Evolutionary conservation across 176 grass and related monocot species (phyloP).

Genomic region (Ampelocalamus luodianensis): DNA sequence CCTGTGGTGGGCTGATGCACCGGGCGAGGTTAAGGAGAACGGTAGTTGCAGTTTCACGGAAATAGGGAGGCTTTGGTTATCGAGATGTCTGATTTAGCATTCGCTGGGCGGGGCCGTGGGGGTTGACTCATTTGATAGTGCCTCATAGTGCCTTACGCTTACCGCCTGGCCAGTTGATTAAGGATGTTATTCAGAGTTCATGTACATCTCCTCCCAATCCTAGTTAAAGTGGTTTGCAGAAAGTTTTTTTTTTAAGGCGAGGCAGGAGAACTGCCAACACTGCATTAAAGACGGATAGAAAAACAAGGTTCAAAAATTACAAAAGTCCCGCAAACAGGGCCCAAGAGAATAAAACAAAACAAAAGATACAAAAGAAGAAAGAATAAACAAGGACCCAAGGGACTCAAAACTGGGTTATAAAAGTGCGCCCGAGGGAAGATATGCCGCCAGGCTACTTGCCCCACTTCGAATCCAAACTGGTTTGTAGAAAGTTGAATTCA

Average conservation of each 20-base stretch:
- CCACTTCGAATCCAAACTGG: too few relatives aligned
- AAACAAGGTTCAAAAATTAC: too few relatives aligned
- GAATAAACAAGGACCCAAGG: too few relatives aligned
- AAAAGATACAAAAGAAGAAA: too few relatives aligned
- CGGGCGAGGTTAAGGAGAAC: neutral
- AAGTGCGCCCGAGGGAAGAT: too few relatives aligned
- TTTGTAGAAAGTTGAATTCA: neutral
- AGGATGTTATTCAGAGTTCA: neutral
- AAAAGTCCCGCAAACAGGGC: too few relatives aligned
- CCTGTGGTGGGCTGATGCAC: conserved; percentile 7
- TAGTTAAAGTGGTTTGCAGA: neutral
- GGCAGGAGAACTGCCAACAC: too few relatives aligned
- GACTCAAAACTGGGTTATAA: too few relatives aligned
- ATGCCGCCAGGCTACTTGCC: too few relatives aligned
- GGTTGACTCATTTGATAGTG: neutral
- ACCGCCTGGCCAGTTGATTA: neutral
- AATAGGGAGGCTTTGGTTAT: neutral
- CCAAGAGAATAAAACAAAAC: too few relatives aligned
- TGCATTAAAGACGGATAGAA: too few relatives aligned
- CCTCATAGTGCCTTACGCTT: neutral
- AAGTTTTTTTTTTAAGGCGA: too few relatives aligned
- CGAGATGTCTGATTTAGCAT: neutral
- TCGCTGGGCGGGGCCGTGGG: neutral
- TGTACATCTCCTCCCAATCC: neutral
- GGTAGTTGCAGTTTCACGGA: neutral